Evolutionary conservation across 2,329 filamentous ascomycete genomes (phyloP).

Genomic region (Colletotrichum euphorbiae): DNA sequence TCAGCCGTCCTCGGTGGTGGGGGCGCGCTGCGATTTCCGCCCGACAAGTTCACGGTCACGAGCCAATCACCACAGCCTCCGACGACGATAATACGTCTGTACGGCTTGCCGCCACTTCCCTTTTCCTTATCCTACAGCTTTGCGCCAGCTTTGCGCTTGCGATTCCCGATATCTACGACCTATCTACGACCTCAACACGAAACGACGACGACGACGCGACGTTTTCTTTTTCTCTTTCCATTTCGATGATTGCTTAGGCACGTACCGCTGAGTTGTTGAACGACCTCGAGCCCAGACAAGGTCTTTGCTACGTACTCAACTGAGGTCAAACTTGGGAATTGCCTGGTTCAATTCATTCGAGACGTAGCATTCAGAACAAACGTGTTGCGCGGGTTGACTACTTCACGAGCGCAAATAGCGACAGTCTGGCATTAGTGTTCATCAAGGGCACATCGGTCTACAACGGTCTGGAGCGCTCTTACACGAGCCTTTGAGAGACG

Average conservation of each 20-base stretch:
- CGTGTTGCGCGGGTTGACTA: background rate
- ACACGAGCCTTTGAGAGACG: background rate
- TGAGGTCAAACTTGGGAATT: conserved; percentile 1
- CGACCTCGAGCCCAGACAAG: conserved; percentile 27
- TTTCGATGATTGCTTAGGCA: conserved; percentile 12
- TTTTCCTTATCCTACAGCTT: conserved; percentile 31
- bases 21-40: conserved; percentile 36
- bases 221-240: conserved; percentile 20
- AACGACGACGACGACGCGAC: conserved; percentile 29
- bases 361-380: background rate
- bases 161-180: conserved; percentile 23
- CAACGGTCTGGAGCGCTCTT: conserved; percentile 15
- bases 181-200: conserved; percentile 27
- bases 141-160: conserved; percentile 23
- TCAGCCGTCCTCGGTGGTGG: conserved; percentile 40
- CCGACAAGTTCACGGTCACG: conserved; percentile 27
- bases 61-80: conserved; percentile 30
- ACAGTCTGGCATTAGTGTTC: conserved; percentile 3
- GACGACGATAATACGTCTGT: conserved; percentile 21
- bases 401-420: background rate
- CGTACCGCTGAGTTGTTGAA: background rate
- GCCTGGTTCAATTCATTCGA: background rate
- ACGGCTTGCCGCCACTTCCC: conserved; percentile 13
- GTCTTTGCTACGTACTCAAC: conserved; percentile 10
- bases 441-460: background rate